Base-by-base conservation (phyloP, 768 basidiomycete genomes). In the Russula abietina region DNA sequence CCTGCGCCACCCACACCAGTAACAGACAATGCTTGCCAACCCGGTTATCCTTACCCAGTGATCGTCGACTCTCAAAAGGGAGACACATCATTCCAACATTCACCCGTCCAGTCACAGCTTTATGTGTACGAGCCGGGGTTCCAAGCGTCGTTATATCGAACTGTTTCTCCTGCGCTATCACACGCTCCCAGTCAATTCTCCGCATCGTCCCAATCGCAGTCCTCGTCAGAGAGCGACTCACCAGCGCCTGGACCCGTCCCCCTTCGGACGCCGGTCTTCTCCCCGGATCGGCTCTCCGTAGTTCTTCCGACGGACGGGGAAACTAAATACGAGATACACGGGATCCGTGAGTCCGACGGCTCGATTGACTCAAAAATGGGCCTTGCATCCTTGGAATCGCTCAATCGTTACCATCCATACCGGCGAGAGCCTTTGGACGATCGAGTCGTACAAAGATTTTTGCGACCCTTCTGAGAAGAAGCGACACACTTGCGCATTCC, bases 371-470 rank as follows among this genome's bases (percentile, higher is more conserved):
- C 48, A 17, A 71, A 74, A 38, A 73, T 77, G 39, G 79, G 78
- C 61, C 78, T 89, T 17, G 84, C 82, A 8, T 86, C 87, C 16
- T 76, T 89, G 54, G 75, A 80, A 57, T 74, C 80, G 22, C 74
- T 87, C 59, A 78, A 76, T 50, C 79, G 84, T 24, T 74, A 71
- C 48, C 82, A 83, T 66, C 80, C 82, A 8, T 88, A 85, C 59
- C 77, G 80, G 54, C 79, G 88, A 60, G 78, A 85, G 59, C 83
- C 83, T 28, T 68, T 77, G 32, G 88, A 89, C 71, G 88, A 89
- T 67, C 79, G 78, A 62, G 79, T 81, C 43, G 70, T 89, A 68
- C 77, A 51, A 14, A 24, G 52, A 26, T 38, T 65, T 36, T 54
- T 33, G 10, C 46, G 51, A 30, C 57, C 38, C 24, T 55, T 58